A percentile compares a stretch with the other conserved stretches of the same genome.
Conservation (phyloP, 768 basidiomycete genomes). For the Mycena filopes region DNA sequence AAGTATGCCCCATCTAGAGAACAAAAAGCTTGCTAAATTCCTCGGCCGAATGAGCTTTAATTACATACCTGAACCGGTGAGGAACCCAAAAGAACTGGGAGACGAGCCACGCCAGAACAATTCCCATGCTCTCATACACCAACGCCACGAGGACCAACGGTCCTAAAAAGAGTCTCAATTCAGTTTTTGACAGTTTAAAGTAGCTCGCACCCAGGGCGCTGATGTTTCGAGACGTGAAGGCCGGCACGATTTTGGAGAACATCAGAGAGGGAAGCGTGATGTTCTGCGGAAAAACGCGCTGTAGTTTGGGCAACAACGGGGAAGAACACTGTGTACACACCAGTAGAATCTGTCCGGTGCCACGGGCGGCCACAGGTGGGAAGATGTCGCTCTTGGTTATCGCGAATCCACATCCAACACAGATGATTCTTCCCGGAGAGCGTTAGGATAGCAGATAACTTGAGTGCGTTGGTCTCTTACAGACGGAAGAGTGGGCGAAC, state of each 20-base stretch:
- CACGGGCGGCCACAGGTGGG: conserved; percentile 53
- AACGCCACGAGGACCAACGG: conserved; percentile 70
- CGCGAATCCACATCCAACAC: conserved; percentile 52
- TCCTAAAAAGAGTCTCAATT: conserved; percentile 47
- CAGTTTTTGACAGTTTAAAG: neutral
- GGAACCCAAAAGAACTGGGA: conserved; percentile 81
- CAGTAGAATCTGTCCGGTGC: conserved; percentile 56
- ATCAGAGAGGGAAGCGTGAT: conserved; percentile 57
- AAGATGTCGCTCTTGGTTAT: conserved; percentile 59
- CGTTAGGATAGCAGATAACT: neutral
- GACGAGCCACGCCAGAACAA: conserved; percentile 62
- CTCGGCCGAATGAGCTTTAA: no score
- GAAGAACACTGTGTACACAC: conserved; percentile 42
- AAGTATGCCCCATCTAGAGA: conserved; percentile 64
- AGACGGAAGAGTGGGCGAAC: conserved; percentile 56
- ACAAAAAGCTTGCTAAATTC: no score
- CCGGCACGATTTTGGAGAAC: conserved; percentile 63
- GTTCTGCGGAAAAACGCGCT: conserved; percentile 45
- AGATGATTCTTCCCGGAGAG: conserved; percentile 48
- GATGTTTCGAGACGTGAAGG: conserved; percentile 56
- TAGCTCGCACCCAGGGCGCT: conserved; percentile 46
- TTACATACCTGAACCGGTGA: conserved; percentile 70
- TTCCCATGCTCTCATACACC: conserved; percentile 67
- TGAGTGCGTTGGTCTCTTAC: conserved; percentile 38
- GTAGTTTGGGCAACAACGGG: neutral